Conservation (phyloP, 164 flowering plant species). For the Piper longum region DNA sequence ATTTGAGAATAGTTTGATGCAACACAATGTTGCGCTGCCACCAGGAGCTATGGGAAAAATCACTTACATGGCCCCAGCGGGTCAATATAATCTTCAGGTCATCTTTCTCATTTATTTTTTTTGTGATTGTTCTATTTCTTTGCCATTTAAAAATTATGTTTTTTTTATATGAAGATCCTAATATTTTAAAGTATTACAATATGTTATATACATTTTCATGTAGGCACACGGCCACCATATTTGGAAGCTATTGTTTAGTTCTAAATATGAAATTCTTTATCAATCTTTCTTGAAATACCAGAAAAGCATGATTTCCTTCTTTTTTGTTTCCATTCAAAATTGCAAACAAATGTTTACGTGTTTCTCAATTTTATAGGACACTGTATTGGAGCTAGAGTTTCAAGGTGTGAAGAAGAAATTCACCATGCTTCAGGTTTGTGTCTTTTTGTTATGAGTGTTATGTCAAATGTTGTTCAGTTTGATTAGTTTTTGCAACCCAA, state of each 20-base stretch:
- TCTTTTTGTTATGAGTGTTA: background rate
- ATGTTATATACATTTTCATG: too few relatives aligned
- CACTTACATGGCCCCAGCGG: slow-evolving; percentile 76
- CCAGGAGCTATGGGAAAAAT: slow-evolving; percentile 96
- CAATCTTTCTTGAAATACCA: too few relatives aligned
- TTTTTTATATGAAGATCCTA: too few relatives aligned
- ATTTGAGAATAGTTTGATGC: slow-evolving; percentile 85
- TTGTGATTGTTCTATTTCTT: too few relatives aligned
- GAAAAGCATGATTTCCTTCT: background rate
- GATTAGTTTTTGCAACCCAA: background rate
- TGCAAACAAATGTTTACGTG: background rate
- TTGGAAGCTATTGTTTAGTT: too few relatives aligned
- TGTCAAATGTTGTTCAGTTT: background rate
- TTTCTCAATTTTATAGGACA: slow-evolving; percentile 48
- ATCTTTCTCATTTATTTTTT: background rate
- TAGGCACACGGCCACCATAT: too few relatives aligned
- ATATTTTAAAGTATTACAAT: too few relatives aligned
- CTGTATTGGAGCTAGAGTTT: slow-evolving; percentile 93
- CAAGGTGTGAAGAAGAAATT: slow-evolving; percentile 89
- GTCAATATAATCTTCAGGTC: slow-evolving; percentile 89
- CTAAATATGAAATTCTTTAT: too few relatives aligned
- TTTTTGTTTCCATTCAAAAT: background rate
- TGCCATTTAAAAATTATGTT: too few relatives aligned
- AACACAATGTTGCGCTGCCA: slow-evolving; percentile 90
- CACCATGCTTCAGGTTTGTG: slow-evolving; percentile 92